Evolutionary conservation across 768 basidiomycete genomes (phyloP).

Genomic region (Holtermannia corniformis): DNA sequence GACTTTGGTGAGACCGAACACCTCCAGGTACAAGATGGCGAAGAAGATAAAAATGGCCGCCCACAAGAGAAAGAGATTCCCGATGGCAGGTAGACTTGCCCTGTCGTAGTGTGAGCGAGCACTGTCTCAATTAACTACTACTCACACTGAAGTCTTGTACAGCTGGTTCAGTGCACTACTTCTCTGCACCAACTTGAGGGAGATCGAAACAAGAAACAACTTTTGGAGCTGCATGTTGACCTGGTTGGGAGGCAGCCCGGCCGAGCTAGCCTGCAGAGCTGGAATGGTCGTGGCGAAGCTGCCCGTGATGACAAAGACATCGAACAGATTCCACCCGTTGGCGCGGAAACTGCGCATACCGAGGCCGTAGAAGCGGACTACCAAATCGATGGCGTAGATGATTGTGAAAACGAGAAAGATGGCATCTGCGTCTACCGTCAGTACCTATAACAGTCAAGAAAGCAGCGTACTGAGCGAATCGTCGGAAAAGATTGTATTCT

Average conservation of each 20-base stretch:
- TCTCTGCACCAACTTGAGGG: slow-evolving; percentile 86
- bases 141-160: slow-evolving; percentile 91
- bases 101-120: slow-evolving; percentile 43
- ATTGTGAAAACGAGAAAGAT: slow-evolving; percentile 66
- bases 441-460: neutral
- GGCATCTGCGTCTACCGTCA: slow-evolving; percentile 47
- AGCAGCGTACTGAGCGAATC: slow-evolving; percentile 3
- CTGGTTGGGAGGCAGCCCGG: slow-evolving; percentile 11
- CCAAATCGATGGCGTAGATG: slow-evolving; percentile 66
- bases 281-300: slow-evolving; percentile 74
- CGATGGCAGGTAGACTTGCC: slow-evolving; percentile 73
- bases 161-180: slow-evolving; percentile 82
- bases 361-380: slow-evolving; percentile 69
- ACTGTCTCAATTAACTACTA: slow-evolving; percentile 12
- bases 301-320: slow-evolving; percentile 67
- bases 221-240: slow-evolving; percentile 35
- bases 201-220: slow-evolving; percentile 83
- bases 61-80: slow-evolving; percentile 80
- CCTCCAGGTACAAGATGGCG: slow-evolving; percentile 75
- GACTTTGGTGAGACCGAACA: slow-evolving; percentile 87
- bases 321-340: slow-evolving; percentile 92
- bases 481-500: slow-evolving; percentile 48
- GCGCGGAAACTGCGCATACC: slow-evolving; percentile 75
- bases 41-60: slow-evolving; percentile 83
- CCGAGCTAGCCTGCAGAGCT: slow-evolving; percentile 45